Base-by-base conservation (phyloP, 768 basidiomycete genomes). In the Candolleomyces efflorescens region DNA sequence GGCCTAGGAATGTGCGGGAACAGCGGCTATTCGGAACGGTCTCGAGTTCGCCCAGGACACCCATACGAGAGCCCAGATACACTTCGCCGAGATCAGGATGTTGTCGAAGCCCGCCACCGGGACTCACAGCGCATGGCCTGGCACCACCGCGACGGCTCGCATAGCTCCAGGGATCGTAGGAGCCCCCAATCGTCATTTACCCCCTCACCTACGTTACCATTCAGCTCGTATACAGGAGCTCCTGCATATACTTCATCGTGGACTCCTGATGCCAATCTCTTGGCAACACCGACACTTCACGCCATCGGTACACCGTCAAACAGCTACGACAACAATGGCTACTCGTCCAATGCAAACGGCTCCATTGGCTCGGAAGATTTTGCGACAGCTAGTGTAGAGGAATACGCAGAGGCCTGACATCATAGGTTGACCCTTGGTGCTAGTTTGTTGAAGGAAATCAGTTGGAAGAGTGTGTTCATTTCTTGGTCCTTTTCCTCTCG, bases 221-320 rank as follows among this genome's bases (percentile, higher is more conserved):
- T 76, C 64, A 65, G 70, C 24, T 57, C 68, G 17, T 80, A 78
- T 59, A 69, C 74, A 52, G 64, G 67, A 32, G 59, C 70, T 11
- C 63, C 73, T 22, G 72, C 72, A 2, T 79, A 77, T 47, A 73
- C 71, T 2, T 73, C 75, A 20, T 60, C 69, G n/a, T 81, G 78
- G 76, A 68, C 75, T 5, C 65, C 75, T 13, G 70, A 72, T 36
- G 63, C 61, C 41, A 69, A 63, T 37, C 63, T 68, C 20, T 64
- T 76, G 52, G 66, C 65, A 17, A 73, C 74, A 10, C 71, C 73
- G 1, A 71, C 71, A 5, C 68, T 76, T 7, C 76, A 78, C 52
- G 62, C 70, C n/a, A 65, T 71, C 53, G 64, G 41, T 6, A 17
- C 67, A 20, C 60, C 43, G 60, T 41, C 65, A 70, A 55, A 27